Percentiles rank a stretch among this genome's conserved stretches.
Conservation (phyloP, 768 basidiomycete genomes). For the Porpolomopsis calyptriformis region DNA sequence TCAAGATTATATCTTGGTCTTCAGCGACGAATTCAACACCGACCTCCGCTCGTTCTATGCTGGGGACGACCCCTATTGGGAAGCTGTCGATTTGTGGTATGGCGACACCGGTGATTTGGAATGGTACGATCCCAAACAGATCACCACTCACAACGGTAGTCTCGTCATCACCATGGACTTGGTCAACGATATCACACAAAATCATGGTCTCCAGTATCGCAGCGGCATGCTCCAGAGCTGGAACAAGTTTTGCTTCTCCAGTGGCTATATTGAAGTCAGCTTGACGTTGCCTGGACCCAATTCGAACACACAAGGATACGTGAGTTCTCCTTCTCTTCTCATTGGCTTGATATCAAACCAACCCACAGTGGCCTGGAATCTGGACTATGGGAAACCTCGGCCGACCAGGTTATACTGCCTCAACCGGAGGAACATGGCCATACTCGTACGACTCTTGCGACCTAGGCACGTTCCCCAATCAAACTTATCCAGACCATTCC, state of each 20-base stretch:
- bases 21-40: constrained; percentile 66
- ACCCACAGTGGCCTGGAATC: constrained; percentile 62
- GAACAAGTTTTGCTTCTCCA: constrained; percentile 86
- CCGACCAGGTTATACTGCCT: constrained; percentile 67
- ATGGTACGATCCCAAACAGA: constrained; percentile 63
- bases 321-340: constrained; percentile 19
- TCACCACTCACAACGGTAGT: constrained; percentile 55
- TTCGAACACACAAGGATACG: constrained; percentile 39
- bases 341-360: background rate
- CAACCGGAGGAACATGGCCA: constrained; percentile 77
- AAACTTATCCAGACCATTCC: constrained; percentile 39
- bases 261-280: constrained; percentile 66
- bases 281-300: constrained; percentile 50
- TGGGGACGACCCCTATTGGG: constrained; percentile 59
- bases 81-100: constrained; percentile 66
- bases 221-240: constrained; percentile 80
- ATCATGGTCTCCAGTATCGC: constrained; percentile 54
- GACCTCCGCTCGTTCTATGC: constrained; percentile 58
- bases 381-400: constrained; percentile 90
- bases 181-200: constrained; percentile 24
- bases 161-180: constrained; percentile 61
- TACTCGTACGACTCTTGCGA: constrained; percentile 72
- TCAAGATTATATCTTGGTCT: constrained; percentile 54
- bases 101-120: constrained; percentile 59
- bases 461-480: constrained; percentile 68